These are phyloP conservation scores for Boletus eberwhitei DNA, from an alignment of 768 basidiomycete species.

Conservation along the genomic window DNA sequence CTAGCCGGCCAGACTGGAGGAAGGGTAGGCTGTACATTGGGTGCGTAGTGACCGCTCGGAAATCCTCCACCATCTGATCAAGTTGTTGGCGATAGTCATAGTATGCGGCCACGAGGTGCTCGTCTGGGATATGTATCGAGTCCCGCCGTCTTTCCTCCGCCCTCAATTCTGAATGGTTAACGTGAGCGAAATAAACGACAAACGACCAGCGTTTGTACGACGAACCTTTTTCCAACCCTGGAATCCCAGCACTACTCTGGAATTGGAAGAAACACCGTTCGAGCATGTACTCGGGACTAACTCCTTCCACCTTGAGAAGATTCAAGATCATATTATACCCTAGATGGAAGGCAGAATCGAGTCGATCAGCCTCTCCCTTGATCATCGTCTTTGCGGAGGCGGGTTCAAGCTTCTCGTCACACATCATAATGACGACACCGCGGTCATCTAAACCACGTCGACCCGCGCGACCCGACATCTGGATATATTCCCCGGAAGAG, in stretches of 20 bases:
- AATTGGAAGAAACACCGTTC: slow-evolving; percentile 98
- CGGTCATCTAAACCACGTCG: slow-evolving; percentile 95
- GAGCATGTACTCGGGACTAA: slow-evolving; percentile 98
- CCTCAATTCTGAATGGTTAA: slow-evolving; percentile 55
- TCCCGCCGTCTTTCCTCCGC: slow-evolving; percentile 65
- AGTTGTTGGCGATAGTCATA: slow-evolving; percentile 93
- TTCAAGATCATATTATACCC: slow-evolving; percentile 99
- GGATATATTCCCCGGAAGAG: slow-evolving; percentile 96
- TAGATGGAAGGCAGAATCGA: slow-evolving; percentile 97
- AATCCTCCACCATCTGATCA: slow-evolving; percentile 84
- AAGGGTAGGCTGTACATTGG: slow-evolving; percentile 94
- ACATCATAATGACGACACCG: slow-evolving; percentile 99
- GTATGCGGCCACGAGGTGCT: slow-evolving; percentile 81
- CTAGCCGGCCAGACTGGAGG: slow-evolving; percentile 88
- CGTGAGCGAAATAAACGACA: slow-evolving; percentile 3
- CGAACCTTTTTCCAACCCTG: slow-evolving; percentile 77
- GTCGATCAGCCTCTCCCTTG: slow-evolving; percentile 93
- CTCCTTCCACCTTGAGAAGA: slow-evolving; percentile 96
- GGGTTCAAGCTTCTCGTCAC: slow-evolving; percentile 96
- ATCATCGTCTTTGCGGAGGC: slow-evolving; percentile 92
- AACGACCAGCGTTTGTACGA: not conserved
- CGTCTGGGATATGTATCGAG: slow-evolving; percentile 74
- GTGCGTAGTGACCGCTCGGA: slow-evolving; percentile 90
- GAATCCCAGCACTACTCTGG: slow-evolving; percentile 91
- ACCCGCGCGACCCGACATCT: slow-evolving; percentile 98